These are phyloP conservation scores for Diaporthe ilicicola DNA, from an alignment of 2,329 filamentous ascomycete species.

Conservation along the genomic window DNA sequence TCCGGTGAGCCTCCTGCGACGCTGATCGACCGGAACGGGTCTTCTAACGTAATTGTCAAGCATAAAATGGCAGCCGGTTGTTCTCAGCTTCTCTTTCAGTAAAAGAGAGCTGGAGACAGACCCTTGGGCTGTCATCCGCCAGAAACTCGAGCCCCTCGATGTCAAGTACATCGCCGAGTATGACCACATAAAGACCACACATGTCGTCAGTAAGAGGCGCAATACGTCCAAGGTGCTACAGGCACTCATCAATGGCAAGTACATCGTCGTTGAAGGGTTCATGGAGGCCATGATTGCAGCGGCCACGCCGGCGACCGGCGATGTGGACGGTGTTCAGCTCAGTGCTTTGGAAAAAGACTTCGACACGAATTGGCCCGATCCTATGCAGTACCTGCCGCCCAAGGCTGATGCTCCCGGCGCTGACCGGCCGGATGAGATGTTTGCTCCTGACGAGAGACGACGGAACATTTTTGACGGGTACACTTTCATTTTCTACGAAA, in stretches of 20 bases:
- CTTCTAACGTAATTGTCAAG: slow-evolving; percentile 49
- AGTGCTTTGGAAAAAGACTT: slow-evolving; percentile 81
- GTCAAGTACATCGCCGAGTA: slow-evolving; percentile 85
- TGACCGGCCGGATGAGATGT: slow-evolving; percentile 71
- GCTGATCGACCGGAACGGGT: background rate
- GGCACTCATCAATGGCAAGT: slow-evolving; percentile 81
- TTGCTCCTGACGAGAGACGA: slow-evolving; percentile 73
- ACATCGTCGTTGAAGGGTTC: slow-evolving; percentile 78
- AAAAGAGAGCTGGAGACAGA: slow-evolving; percentile 74
- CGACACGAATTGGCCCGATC: slow-evolving; percentile 78
- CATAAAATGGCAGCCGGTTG: slow-evolving; percentile 80
- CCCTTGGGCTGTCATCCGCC: slow-evolving; percentile 68
- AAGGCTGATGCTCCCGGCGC: slow-evolving; percentile 76
- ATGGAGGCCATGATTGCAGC: slow-evolving; percentile 75
- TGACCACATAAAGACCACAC: slow-evolving; percentile 75
- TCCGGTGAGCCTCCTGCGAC: slow-evolving; percentile 55
- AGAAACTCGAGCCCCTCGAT: slow-evolving; percentile 82
- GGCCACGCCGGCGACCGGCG: slow-evolving; percentile 56
- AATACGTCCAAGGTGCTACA: slow-evolving; percentile 90
- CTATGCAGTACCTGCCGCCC: slow-evolving; percentile 75
- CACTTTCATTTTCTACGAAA: slow-evolving; percentile 86
- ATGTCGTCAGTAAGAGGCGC: slow-evolving; percentile 87
- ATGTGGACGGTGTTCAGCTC: slow-evolving; percentile 55
- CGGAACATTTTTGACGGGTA: slow-evolving; percentile 83
- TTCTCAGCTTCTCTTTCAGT: slow-evolving; percentile 83